A percentile compares a stretch with the other conserved stretches of the same genome.
These are phyloP conservation scores for Penicillium polonicum DNA, from an alignment of 2,329 filamentous ascomycete species.

Conservation along the genomic window DNA sequence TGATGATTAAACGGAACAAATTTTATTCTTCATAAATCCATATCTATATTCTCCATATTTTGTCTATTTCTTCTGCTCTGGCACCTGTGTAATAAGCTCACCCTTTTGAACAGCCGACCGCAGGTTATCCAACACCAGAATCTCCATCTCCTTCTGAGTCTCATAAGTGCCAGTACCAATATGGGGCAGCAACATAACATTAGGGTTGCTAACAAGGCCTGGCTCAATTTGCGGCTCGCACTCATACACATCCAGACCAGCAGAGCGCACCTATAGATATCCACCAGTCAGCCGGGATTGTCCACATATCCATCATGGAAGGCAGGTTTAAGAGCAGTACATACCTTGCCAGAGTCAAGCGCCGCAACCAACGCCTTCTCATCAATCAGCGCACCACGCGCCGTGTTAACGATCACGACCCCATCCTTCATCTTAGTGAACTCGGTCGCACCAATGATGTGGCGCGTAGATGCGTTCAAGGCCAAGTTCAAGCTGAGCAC, in stretches of 20 bases:
- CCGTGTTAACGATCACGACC: slow-evolving; percentile 47
- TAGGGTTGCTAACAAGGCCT: slow-evolving; percentile 46
- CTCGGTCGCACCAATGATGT: slow-evolving; percentile 48
- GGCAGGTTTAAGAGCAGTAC: neutral
- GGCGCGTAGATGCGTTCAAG: slow-evolving; percentile 45
- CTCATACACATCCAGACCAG: slow-evolving; percentile 50
- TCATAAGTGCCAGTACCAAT: slow-evolving; percentile 61
- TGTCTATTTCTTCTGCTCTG: slow-evolving; percentile 54
- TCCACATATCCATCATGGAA: neutral
- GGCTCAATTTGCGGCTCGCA: slow-evolving; percentile 49
- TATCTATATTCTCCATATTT: neutral
- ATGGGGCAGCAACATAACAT: slow-evolving; percentile 58
- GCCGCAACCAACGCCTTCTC: slow-evolving; percentile 49
- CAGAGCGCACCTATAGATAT: slow-evolving; percentile 38
- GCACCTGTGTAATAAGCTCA: slow-evolving; percentile 59
- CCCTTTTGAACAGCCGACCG: slow-evolving; percentile 57
- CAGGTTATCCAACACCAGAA: slow-evolving; percentile 59
- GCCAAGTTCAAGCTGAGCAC: slow-evolving; percentile 49
- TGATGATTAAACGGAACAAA: neutral
- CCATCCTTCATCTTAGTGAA: slow-evolving; percentile 48
- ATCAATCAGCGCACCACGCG: slow-evolving; percentile 47
- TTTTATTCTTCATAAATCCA: neutral
- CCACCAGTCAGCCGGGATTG: slow-evolving; percentile 1
- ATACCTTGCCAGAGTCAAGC: slow-evolving; percentile 46
- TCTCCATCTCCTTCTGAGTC: slow-evolving; percentile 62